Conservation (phyloP, 83 land plant species). For the Diphasiastrum complanatum region DNA sequence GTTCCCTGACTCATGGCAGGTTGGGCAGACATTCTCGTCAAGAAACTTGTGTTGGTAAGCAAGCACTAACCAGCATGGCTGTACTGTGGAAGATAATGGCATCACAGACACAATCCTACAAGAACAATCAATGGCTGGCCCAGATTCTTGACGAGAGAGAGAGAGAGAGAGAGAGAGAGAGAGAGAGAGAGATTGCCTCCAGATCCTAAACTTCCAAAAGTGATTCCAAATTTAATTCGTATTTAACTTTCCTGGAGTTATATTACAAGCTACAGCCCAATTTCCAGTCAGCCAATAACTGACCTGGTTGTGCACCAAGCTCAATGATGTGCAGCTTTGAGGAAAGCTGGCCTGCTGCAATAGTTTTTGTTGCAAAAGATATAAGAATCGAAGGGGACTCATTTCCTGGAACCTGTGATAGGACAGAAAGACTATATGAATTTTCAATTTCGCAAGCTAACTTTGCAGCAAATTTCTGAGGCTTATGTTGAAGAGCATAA, state of each 20-base stretch:
- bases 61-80: too few relatives aligned
- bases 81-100: too few relatives aligned
- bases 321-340: slow-evolving; percentile 94
- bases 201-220: too few relatives aligned
- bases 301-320: slow-evolving; percentile 96
- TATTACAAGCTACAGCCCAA: too few relatives aligned
- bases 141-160: too few relatives aligned
- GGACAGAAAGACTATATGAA: background rate
- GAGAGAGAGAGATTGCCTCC: too few relatives aligned
- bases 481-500: too few relatives aligned
- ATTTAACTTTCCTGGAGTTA: too few relatives aligned
- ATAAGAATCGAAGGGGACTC: slow-evolving; percentile 75
- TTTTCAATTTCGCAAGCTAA: background rate
- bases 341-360: slow-evolving; percentile 69
- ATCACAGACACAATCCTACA: background rate
- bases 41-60: too few relatives aligned
- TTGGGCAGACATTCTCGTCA: background rate
- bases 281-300: too few relatives aligned
- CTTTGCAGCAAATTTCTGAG: slow-evolving; percentile 1
- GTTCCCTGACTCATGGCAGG: background rate
- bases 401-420: slow-evolving; percentile 67
- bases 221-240: too few relatives aligned
- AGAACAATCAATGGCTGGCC: background rate
- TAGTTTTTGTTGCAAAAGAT: slow-evolving; percentile 71
- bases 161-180: too few relatives aligned